Evolutionary conservation across 2,329 filamentous ascomycete genomes (phyloP), one percentile per base, ranked within the genome.

Genomic region (Cladophialophora psammophila): DNA sequence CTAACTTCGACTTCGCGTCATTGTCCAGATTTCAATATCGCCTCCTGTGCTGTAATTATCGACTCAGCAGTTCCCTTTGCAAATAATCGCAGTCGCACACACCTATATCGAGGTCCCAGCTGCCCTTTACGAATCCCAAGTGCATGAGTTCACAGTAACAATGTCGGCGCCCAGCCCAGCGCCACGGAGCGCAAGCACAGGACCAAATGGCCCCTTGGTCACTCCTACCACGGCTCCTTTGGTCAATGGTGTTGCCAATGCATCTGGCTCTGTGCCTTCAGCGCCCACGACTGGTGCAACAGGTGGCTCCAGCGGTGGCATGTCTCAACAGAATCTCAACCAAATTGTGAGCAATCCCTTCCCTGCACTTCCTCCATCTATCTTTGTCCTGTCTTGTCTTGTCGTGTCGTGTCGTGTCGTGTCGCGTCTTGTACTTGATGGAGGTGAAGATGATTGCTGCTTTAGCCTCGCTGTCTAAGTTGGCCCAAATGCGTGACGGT

Each of bases 241-340:
- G n/a, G 70, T 70, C 32, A 73, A 72, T 61, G 69, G 69, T 32
- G 71, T 70, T 7, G 59, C 53, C 66, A 69, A 79, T 73, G 78
- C 83, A 65, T 76, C 82, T 56, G 79, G 78, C 13, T n/a, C 67
- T 52, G 69, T 54, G 6, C 36, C 68, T 18, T 48, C 68, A 38
- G 64, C 53, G 18, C 20, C 68, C 32, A 26, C 62, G 5, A 74
- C 75, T 5, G 73, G 76, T n/a, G 69, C 74, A 50, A 72, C 75
- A 31, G 76, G 75, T 36, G 75, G 76, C 5, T 74, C 77, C 9
- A 77, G 76, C 20, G 64, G 64, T 63, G 56, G 63, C 15, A 89
- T 93, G 80, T 93, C 91, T 1, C 93, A 94, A 70, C 92, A 96
- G 75, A 96, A 97, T 76, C 80, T 97, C 1, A 98, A 98, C 75